A percentile compares a stretch with the other conserved stretches of the same genome.
phyloP scores from a whole-genome alignment of 1,284 basidiomycete genomes.

The Pisolithus thermaeus region DNA sequence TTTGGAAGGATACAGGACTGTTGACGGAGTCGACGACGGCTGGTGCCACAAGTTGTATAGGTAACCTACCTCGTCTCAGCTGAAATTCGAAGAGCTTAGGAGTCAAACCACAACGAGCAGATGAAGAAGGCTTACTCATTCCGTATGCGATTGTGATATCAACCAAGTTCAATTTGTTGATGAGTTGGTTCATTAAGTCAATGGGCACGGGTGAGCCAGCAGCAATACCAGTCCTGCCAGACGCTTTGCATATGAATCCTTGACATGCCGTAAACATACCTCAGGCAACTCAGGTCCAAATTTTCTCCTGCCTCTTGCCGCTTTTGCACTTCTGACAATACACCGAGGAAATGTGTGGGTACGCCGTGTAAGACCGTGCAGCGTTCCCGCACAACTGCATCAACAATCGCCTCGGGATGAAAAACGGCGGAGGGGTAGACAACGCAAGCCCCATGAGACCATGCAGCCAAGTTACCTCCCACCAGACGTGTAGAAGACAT shows the following conservation, averaged over 20 bases:
- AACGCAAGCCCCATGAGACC: constrained; percentile 67
- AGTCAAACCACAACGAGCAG: neutral
- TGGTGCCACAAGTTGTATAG: neutral
- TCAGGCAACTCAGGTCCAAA: constrained; percentile 44
- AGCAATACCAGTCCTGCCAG: constrained; percentile 67
- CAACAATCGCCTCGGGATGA: constrained; percentile 58
- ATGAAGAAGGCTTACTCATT: constrained; percentile 56
- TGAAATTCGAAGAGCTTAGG: constrained; percentile 24
- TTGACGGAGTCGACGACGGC: constrained; percentile 7
- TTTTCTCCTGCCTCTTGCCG: constrained; percentile 41
- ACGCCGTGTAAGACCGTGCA: constrained; percentile 82
- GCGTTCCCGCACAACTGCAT: constrained; percentile 57
- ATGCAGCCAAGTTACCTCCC: constrained; percentile 76
- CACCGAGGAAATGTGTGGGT: constrained; percentile 77
- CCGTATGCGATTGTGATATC: constrained; percentile 78
- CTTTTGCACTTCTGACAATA: constrained; percentile 60
- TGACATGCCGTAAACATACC: constrained; percentile 35
- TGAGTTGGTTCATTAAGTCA: constrained; percentile 69
- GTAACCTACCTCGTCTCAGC: constrained; percentile 51
- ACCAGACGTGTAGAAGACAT: constrained; percentile 53
- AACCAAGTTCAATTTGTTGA: constrained; percentile 56
- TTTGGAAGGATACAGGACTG: constrained; percentile 81
- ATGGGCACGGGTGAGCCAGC: constrained; percentile 77
- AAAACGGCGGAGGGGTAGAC: constrained; percentile 71
- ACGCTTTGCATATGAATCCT: neutral